phyloP scores from a whole-genome alignment of 495 filamentous ascomycete species.

The Aspergillus avenaceus region DNA sequence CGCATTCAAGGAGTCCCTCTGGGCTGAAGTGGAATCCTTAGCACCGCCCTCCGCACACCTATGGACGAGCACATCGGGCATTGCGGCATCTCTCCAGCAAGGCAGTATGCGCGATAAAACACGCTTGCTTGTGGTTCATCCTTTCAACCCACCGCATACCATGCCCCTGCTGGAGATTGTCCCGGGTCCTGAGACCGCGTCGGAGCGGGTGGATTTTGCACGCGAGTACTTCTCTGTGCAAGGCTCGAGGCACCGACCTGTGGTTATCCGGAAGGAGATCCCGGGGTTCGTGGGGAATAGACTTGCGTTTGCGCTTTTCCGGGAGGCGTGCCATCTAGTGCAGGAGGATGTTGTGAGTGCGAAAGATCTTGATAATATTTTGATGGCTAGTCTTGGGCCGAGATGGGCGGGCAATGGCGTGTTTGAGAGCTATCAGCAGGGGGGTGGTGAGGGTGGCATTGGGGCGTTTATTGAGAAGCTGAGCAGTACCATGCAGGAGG shows the following conservation, averaged over 20 bases:
- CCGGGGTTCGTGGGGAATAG: slow-evolving; percentile 50
- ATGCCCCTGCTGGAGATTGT: slow-evolving; percentile 62
- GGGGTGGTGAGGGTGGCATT: slow-evolving; percentile 52
- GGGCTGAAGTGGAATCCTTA: slow-evolving; percentile 40
- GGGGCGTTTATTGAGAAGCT: slow-evolving; percentile 54
- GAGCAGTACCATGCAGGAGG: slow-evolving; percentile 49
- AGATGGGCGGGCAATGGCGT: slow-evolving; percentile 55
- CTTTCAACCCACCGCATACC: slow-evolving; percentile 61
- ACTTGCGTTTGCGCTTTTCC: slow-evolving; percentile 43
- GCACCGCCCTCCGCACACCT: slow-evolving; percentile 39
- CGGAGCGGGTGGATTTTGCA: slow-evolving; percentile 37
- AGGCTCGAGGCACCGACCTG: slow-evolving; percentile 39
- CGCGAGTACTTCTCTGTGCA: slow-evolving; percentile 46
- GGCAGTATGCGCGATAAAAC: slow-evolving; percentile 32
- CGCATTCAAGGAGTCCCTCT: slow-evolving; percentile 48
- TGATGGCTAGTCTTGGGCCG: slow-evolving; percentile 48
- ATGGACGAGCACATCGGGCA: slow-evolving; percentile 56
- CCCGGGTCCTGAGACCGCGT: slow-evolving; percentile 36
- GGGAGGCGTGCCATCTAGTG: slow-evolving; percentile 45
- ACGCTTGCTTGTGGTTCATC: slow-evolving; percentile 54
- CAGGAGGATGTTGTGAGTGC: slow-evolving; percentile 42
- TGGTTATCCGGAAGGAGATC: slow-evolving; percentile 51
- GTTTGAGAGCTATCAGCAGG: slow-evolving; percentile 59
- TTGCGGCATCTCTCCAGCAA: slow-evolving; percentile 46
- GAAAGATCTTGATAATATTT: slow-evolving; percentile 42